Conservation (phyloP, 1,284 basidiomycete species). For the Phlebopus sp. region DNA sequence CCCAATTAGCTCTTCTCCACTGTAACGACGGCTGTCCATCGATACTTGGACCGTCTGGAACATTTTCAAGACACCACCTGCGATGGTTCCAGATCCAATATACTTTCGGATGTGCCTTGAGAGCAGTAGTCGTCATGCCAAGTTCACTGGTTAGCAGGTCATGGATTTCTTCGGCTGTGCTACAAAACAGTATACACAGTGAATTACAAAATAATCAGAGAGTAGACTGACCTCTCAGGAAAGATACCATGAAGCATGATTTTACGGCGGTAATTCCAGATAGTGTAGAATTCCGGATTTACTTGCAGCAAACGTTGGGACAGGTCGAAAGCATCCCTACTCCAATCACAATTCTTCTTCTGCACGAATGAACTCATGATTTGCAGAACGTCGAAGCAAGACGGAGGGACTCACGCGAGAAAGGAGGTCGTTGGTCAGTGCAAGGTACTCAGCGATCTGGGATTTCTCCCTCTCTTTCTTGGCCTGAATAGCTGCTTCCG, state of each 20-base stretch:
- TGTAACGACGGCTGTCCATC: slow-evolving; percentile 43
- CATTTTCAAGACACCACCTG: slow-evolving; percentile 85
- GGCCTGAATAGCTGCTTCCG: slow-evolving; percentile 61
- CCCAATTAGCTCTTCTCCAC: slow-evolving; percentile 81
- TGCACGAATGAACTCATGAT: slow-evolving; percentile 30
- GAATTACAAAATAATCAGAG: not conserved
- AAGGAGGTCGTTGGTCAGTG: slow-evolving; percentile 65
- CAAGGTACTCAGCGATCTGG: slow-evolving; percentile 74
- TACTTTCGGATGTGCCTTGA: slow-evolving; percentile 86
- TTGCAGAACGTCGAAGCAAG: slow-evolving; percentile 1
- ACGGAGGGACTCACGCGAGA: slow-evolving; percentile 48
- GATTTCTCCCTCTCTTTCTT: slow-evolving; percentile 67
- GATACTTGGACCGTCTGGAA: slow-evolving; percentile 65
- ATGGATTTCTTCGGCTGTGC: slow-evolving; percentile 62
- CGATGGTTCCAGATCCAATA: slow-evolving; percentile 98
- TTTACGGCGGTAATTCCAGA: slow-evolving; percentile 88
- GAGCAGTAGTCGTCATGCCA: slow-evolving; percentile 73
- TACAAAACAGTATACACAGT: slow-evolving; percentile 30
- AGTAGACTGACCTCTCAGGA: slow-evolving; percentile 49
- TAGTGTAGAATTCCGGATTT: slow-evolving; percentile 90
- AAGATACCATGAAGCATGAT: slow-evolving; percentile 79
- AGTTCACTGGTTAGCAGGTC: slow-evolving; percentile 70
- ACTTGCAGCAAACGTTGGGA: slow-evolving; percentile 76
- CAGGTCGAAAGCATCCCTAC: slow-evolving; percentile 63
- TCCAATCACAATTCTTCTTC: slow-evolving; percentile 69